A percentile compares a stretch with the other conserved stretches of the same genome.
Conservation (phyloP, 306 rosid species). For the Parietaria judaica region DNA sequence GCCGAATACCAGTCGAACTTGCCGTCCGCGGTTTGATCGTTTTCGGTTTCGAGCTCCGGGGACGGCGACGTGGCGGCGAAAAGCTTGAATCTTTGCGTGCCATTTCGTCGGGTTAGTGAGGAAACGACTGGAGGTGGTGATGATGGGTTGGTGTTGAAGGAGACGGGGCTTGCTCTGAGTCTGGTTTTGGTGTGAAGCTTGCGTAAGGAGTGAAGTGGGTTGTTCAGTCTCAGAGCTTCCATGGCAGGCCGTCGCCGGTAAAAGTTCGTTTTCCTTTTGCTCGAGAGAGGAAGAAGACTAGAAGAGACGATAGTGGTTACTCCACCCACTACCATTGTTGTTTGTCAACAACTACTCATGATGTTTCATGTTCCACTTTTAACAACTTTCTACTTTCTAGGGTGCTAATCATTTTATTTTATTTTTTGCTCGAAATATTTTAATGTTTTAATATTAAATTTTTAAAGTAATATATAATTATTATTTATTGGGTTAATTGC, state of each 20-base stretch:
- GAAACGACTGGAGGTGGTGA: conserved; percentile 20
- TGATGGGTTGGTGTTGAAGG: conserved; percentile 13
- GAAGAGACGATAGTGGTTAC: no score
- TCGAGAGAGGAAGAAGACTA: no score
- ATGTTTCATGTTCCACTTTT: no score
- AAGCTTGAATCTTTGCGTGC: conserved; percentile 29
- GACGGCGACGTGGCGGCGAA: conserved; percentile 49
- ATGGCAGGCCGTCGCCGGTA: conserved; percentile 16
- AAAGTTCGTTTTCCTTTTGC: no score
- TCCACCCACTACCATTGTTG: no score
- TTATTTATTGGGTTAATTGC: no score
- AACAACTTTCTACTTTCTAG: no score
- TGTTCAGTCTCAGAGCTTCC: conserved; percentile 44
- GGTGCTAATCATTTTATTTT: no score
- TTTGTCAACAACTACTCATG: no score
- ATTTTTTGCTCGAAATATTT: no score
- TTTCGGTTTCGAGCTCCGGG: conserved; percentile 21
- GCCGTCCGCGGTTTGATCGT: conserved; percentile 10
- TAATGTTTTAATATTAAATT: no score
- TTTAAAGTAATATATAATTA: no score
- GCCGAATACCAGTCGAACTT: conserved; percentile 81
- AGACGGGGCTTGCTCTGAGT: conserved; percentile 18
- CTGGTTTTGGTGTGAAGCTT: conserved; percentile 17
- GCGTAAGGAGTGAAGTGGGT: conserved; percentile 30
- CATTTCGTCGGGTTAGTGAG: conserved; percentile 6